Evolutionary conservation across 1,284 basidiomycete genomes (phyloP).

Genomic region (Fistulina hepatica): DNA sequence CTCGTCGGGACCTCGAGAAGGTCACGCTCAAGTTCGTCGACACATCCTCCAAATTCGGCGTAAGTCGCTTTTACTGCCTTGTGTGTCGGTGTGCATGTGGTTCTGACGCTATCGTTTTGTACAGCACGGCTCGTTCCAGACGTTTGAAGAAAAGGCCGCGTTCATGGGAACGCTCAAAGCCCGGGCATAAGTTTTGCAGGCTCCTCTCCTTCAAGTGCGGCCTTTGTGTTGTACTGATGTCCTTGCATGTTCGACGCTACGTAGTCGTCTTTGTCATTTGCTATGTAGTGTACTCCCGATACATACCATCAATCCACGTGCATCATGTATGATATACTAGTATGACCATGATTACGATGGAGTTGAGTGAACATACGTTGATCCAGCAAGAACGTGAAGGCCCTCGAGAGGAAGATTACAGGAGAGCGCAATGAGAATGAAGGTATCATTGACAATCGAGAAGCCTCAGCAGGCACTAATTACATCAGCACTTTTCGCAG

Average conservation of each 20-base stretch:
- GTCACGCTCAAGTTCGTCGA: conserved; percentile 99
- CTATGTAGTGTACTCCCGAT: too few relatives aligned
- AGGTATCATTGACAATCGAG: too few relatives aligned
- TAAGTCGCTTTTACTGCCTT: conserved; percentile 29
- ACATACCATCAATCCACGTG: too few relatives aligned
- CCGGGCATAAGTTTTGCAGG: conserved; percentile 40
- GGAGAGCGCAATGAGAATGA: too few relatives aligned
- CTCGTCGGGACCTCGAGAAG: conserved; percentile 89
- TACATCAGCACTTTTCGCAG: conserved; percentile 80
- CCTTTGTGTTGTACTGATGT: conserved; percentile 23
- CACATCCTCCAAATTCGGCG: conserved; percentile 91
- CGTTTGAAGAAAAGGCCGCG: conserved; percentile 87
- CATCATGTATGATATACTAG: too few relatives aligned
- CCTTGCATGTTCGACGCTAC: too few relatives aligned
- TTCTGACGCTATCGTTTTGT: conserved; percentile 13
- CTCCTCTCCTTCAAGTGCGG: conserved; percentile 19
- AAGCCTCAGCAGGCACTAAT: too few relatives aligned
- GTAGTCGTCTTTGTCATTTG: too few relatives aligned
- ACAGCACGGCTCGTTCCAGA: conserved; percentile 92
- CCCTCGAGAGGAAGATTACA: too few relatives aligned
- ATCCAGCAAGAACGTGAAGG: too few relatives aligned
- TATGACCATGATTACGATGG: too few relatives aligned
- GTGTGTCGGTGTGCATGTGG: background rate
- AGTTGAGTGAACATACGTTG: too few relatives aligned
- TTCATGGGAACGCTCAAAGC: conserved; percentile 90